Evolutionary conservation across 176 grass and related monocot species (phyloP).

Genomic region (Tuctoria greenei): DNA sequence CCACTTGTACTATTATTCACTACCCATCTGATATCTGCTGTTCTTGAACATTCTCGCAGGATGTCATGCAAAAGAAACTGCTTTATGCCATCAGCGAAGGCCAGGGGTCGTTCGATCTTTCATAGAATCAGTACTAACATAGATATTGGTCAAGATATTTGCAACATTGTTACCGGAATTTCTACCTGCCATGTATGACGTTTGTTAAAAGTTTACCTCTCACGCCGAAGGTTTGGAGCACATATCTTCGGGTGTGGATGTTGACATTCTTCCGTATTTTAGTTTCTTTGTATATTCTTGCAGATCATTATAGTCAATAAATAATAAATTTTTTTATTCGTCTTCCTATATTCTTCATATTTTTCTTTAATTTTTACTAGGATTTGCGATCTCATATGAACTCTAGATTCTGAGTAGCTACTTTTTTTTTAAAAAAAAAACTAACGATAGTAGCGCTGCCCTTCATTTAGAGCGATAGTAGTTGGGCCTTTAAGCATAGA

Average conservation of each 20-base stretch:
- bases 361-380: too few species aligned
- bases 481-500: too few species aligned
- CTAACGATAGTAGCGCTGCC: too few species aligned
- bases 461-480: too few species aligned
- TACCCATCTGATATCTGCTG: not conserved
- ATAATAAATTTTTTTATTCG: conserved; percentile 9
- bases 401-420: too few species aligned
- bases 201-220: conserved; percentile 29
- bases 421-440: too few species aligned
- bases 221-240: conserved; percentile 22
- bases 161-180: conserved; percentile 15
- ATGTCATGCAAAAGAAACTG: conserved; percentile 78
- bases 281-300: conserved; percentile 32
- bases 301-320: conserved; percentile 31
- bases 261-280: not conserved
- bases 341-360: not conserved
- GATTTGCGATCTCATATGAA: too few species aligned
- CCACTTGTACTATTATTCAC: not conserved
- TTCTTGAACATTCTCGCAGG: conserved; percentile 50
- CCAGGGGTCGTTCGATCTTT: conserved; percentile 95
- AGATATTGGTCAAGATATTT: conserved; percentile 28
- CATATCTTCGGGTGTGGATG: conserved; percentile 5
- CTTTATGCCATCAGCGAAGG: conserved; percentile 91
- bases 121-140: conserved; percentile 55
- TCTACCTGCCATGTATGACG: conserved; percentile 30